A percentile compares a stretch with the other conserved stretches of the same genome.
phyloP scores from a whole-genome alignment of 2,329 filamentous ascomycete species.

The Fusarium tjaetaba region DNA sequence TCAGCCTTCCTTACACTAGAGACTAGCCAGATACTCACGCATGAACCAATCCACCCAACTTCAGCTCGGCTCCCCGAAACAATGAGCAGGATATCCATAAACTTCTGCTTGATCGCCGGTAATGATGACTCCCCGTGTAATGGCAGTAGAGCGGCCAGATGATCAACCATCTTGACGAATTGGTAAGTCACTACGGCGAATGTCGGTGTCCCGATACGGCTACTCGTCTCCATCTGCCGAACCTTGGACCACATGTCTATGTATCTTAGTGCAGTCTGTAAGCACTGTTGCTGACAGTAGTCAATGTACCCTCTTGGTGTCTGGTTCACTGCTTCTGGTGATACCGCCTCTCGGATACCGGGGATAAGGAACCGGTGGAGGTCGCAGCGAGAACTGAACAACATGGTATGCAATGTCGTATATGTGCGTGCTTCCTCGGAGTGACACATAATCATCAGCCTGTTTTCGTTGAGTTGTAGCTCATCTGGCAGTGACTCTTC shows the following conservation, averaged over 20 bases:
- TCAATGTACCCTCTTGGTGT: constrained; percentile 28
- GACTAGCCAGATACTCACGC: constrained; percentile 12
- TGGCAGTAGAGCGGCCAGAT: constrained; percentile 12
- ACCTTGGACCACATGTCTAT: constrained; percentile 32
- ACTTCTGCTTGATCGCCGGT: constrained; percentile 4
- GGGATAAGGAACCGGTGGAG: constrained; percentile 42
- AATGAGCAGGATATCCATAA: constrained; percentile 15
- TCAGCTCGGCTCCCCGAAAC: neutral
- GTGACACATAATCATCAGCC: constrained; percentile 41
- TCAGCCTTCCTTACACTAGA: no score
- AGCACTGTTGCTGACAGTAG: constrained; percentile 30
- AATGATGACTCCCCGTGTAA: constrained; percentile 11
- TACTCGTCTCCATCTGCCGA: constrained; percentile 21
- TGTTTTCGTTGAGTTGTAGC: constrained; percentile 18
- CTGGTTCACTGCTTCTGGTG: constrained; percentile 7
- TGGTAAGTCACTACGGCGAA: constrained; percentile 29
- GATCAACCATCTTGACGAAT: constrained; percentile 32
- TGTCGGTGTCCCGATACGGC: constrained; percentile 5
- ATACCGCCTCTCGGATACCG: constrained; percentile 38
- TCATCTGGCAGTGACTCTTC: constrained; percentile 33
- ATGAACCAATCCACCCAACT: constrained; percentile 8
- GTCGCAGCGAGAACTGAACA: constrained; percentile 39
- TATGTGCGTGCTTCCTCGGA: constrained; percentile 37
- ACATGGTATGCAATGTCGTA: constrained; percentile 23
- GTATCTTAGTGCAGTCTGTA: constrained; percentile 1